A percentile compares a stretch with the other conserved stretches of the same genome.
These are phyloP conservation scores for Oryza officinalis DNA, from an alignment of 176 grass and related monocot species.

Conservation along the genomic window DNA sequence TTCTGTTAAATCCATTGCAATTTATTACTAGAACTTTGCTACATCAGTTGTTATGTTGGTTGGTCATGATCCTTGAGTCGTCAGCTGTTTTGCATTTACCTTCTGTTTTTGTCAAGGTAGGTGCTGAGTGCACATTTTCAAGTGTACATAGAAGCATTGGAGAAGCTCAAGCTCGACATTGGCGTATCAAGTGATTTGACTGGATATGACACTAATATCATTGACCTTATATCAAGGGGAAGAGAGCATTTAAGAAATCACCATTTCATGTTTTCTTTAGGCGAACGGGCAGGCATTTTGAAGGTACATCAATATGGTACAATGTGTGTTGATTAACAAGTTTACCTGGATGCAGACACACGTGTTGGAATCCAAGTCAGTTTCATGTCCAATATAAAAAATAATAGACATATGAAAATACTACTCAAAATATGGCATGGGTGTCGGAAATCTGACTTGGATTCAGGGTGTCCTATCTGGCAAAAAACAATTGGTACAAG, in stretches of 20 bases:
- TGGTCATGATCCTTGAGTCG: neutral
- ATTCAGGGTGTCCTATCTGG: neutral
- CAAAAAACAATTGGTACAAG: neutral
- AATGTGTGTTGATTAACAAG: neutral
- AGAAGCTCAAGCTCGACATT: slow-evolving; percentile 64
- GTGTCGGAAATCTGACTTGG: neutral
- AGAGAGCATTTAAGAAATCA: slow-evolving; percentile 62
- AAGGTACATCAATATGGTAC: slow-evolving; percentile 54
- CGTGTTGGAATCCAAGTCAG: neutral
- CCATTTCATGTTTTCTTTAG: slow-evolving; percentile 82
- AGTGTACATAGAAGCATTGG: slow-evolving; percentile 82
- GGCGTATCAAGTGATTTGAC: slow-evolving; percentile 57
- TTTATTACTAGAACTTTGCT: neutral
- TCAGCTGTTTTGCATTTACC: neutral
- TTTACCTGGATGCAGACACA: neutral
- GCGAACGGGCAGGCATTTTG: slow-evolving; percentile 81
- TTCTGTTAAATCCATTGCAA: neutral
- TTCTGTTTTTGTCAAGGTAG: slow-evolving; percentile 43
- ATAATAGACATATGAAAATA: neutral
- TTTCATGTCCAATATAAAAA: neutral
- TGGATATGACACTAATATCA: slow-evolving; percentile 58
- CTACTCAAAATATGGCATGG: neutral
- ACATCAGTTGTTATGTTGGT: neutral
- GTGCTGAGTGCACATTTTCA: slow-evolving; percentile 67
- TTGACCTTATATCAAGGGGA: slow-evolving; percentile 62